These are phyloP conservation scores for Microdochium nivale DNA, from an alignment of 2,329 filamentous ascomycete species.

Conservation along the genomic window DNA sequence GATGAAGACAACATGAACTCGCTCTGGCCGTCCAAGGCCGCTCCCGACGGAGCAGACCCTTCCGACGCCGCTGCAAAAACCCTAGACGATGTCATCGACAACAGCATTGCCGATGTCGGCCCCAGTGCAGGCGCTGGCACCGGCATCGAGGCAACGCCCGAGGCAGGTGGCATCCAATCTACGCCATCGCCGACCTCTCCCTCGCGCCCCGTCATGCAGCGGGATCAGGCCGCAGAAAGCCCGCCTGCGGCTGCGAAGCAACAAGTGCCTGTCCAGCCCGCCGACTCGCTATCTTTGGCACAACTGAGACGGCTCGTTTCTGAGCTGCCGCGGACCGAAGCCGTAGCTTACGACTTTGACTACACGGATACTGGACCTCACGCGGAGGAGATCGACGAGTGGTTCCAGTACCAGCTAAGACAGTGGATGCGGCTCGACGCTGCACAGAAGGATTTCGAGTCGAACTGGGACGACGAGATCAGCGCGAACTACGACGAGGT, in stretches of 20 bases:
- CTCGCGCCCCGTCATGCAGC: not conserved
- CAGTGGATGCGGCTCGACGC: conserved; percentile 73
- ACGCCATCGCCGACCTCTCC: conserved; percentile 16
- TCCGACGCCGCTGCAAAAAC: conserved; percentile 9
- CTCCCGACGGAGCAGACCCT: conserved; percentile 20
- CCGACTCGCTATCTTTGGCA: conserved; percentile 65
- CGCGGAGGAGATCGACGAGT: conserved; percentile 89
- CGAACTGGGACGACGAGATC: conserved; percentile 57
- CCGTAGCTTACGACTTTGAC: conserved; percentile 75
- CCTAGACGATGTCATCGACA: conserved; percentile 30
- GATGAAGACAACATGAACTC: conserved; percentile 32
- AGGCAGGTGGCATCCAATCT: conserved; percentile 9
- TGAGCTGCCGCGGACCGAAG: conserved; percentile 62
- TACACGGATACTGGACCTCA: conserved; percentile 67
- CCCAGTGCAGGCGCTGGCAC: conserved; percentile 7
- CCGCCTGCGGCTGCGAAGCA: not conserved
- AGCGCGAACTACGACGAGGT: conserved; percentile 30
- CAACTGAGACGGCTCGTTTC: conserved; percentile 66
- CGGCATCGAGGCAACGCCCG: not conserved
- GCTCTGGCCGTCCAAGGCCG: conserved; percentile 29
- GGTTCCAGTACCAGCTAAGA: conserved; percentile 88
- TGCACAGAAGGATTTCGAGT: conserved; percentile 68
- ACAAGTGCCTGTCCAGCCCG: conserved; percentile 19
- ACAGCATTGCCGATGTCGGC: conserved; percentile 27
- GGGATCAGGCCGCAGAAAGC: not conserved